Evolutionary conservation across 108 stramenopile genomes (phyloP).

Genomic region (Tribonema minus): DNA sequence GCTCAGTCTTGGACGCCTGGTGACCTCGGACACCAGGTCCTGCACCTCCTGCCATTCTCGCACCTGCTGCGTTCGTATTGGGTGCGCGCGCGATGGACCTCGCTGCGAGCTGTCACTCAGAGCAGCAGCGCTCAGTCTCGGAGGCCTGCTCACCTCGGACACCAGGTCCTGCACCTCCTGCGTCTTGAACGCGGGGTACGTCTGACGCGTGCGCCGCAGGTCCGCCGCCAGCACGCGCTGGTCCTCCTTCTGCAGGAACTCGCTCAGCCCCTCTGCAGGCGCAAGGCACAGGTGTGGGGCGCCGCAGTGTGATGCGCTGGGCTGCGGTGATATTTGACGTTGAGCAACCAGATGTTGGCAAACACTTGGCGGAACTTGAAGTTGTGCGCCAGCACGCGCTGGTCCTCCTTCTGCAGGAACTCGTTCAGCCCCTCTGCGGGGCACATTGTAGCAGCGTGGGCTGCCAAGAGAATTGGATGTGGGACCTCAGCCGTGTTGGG

Average conservation of each 20-base stretch:
- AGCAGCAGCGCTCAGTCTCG: not conserved
- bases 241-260: slow-evolving; percentile 17
- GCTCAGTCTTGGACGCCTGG: not conserved
- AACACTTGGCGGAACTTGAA: no score
- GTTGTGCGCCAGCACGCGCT: no score
- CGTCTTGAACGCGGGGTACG: slow-evolving; percentile 40
- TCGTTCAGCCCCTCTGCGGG: not conserved
- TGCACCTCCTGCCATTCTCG: not conserved
- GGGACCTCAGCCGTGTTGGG: no score
- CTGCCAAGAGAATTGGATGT: no score
- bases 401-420: slow-evolving; percentile 21
- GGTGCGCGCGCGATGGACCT: not conserved
- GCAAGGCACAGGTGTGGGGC: no score
- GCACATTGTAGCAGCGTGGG: no score
- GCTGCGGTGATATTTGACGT: no score
- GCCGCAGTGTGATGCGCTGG: no score
- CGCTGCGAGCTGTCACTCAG: not conserved
- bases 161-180: slow-evolving; percentile 22
- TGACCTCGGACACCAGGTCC: not conserved
- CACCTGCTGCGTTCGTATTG: not conserved
- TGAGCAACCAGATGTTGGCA: no score
- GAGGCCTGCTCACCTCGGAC: slow-evolving; percentile 2
- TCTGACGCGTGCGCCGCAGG: slow-evolving; percentile 30
- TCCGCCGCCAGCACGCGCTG: slow-evolving; percentile 37
- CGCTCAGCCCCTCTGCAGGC: not conserved